Evolutionary conservation across 331 rosid genomes (phyloP).

Genomic region (Malus hybrid): DNA sequence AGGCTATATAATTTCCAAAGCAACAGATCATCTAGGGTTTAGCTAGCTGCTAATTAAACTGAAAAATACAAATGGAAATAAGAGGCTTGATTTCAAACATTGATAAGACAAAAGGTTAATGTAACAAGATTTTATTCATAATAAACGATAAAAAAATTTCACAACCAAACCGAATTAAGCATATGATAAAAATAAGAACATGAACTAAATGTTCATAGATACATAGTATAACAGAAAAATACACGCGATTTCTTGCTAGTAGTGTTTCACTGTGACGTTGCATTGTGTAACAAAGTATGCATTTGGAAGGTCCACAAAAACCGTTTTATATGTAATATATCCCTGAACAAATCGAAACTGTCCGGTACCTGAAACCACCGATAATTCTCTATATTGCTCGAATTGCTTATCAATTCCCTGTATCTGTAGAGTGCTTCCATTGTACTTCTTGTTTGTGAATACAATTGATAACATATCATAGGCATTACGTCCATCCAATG

Average conservation of each 20-base stretch:
- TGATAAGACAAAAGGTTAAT: no score
- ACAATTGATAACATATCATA: background rate
- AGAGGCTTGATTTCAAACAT: no score
- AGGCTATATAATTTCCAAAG: no score
- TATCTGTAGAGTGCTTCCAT: conserved; percentile 7
- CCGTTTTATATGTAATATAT: background rate
- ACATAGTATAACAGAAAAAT: no score
- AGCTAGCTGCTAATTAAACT: no score
- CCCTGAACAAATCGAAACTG: conserved; percentile 16
- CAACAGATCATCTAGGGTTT: no score
- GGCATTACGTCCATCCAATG: background rate
- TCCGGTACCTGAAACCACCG: conserved; percentile 10
- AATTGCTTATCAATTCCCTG: conserved; percentile 13
- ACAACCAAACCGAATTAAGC: no score
- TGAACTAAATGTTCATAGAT: no score
- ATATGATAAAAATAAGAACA: no score
- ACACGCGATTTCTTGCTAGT: background rate
- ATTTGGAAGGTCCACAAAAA: background rate
- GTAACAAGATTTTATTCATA: no score
- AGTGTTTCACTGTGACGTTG: conserved; percentile 12
- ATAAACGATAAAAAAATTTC: no score
- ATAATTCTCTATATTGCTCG: background rate
- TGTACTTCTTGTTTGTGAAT: conserved; percentile 7
- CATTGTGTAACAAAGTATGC: background rate
- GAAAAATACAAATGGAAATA: no score